A percentile compares a stretch with the other conserved stretches of the same genome.
Evolutionary conservation across 305 asterid species (phyloP).

Genomic region (Plantago rigida): DNA sequence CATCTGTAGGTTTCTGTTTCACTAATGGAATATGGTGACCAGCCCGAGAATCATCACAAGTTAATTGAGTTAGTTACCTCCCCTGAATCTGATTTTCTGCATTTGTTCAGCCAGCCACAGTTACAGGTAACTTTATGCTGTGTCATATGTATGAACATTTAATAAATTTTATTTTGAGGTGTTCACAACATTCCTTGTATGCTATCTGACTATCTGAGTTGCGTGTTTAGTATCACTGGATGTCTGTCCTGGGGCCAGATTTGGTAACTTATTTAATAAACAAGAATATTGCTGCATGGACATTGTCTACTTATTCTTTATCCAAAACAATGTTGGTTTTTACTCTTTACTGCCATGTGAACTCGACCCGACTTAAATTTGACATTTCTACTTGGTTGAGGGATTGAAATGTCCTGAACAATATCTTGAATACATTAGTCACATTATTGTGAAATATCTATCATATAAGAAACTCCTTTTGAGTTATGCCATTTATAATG

Average conservation of each 20-base stretch:
- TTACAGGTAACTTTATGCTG: constrained; percentile 49
- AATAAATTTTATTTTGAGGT: background rate
- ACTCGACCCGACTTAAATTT: too few species aligned
- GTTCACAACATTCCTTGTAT: background rate
- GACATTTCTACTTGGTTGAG: too few species aligned
- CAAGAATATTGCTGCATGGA: too few species aligned
- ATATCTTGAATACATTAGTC: too few species aligned
- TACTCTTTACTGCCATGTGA: too few species aligned
- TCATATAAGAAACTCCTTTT: too few species aligned
- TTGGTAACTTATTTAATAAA: background rate
- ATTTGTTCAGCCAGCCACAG: constrained; percentile 85
- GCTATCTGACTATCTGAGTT: too few species aligned
- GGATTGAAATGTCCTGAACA: too few species aligned
- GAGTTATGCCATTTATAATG: too few species aligned
- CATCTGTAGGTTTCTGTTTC: constrained; percentile 63
- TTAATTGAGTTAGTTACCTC: constrained; percentile 65
- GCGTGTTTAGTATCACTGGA: background rate
- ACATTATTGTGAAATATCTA: too few species aligned
- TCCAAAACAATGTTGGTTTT: too few species aligned
- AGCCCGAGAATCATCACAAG: constrained; percentile 59
- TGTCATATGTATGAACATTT: background rate
- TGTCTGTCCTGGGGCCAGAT: background rate
- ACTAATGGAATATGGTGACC: constrained; percentile 59
- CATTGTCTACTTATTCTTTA: too few species aligned
- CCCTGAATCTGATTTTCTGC: constrained; percentile 67